phyloP scores from a whole-genome alignment of 208 protist species.

The Leishmania mexicana region DNA sequence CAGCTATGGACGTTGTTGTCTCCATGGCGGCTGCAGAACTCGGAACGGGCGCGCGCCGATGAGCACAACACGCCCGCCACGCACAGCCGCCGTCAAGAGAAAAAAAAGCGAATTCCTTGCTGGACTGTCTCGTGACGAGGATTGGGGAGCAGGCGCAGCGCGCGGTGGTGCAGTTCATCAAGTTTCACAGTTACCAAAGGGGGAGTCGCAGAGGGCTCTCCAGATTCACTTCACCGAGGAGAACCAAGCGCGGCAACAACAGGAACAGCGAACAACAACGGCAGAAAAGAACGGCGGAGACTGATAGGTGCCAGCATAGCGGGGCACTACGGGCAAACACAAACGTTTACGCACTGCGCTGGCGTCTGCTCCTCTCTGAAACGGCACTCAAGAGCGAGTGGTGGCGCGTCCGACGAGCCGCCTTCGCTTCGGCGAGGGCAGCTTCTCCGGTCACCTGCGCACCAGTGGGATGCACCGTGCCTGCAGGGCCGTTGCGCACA shows the following conservation, averaged over 20 bases:
- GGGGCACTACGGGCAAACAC: not conserved
- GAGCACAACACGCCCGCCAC: not conserved
- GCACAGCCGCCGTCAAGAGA: not conserved
- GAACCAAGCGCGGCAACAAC: not conserved
- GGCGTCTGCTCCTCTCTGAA: slow-evolving; percentile 2
- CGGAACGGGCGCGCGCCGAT: not conserved
- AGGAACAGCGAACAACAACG: too few species aligned
- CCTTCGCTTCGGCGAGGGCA: slow-evolving; percentile 4
- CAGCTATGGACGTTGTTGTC: not conserved
- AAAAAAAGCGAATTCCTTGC: not conserved
- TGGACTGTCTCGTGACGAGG: not conserved
- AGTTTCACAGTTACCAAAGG: not conserved
- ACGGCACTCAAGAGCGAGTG: slow-evolving; percentile 19
- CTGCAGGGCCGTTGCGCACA: slow-evolving; percentile 6
- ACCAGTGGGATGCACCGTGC: not conserved
- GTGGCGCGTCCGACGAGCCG: slow-evolving; percentile 22
- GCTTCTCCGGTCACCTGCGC: slow-evolving; percentile 7
- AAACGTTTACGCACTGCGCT: slow-evolving; percentile 4
- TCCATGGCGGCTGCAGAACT: not conserved
- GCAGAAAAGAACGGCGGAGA: not conserved
- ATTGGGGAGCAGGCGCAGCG: not conserved
- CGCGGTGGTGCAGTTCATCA: not conserved
- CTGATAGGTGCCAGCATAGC: not conserved
- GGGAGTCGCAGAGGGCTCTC: not conserved
- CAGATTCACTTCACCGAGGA: not conserved